Evolutionary conservation across 2,329 filamentous ascomycete species (phyloP).

Genomic region (Aspergillus transmontanensis): DNA sequence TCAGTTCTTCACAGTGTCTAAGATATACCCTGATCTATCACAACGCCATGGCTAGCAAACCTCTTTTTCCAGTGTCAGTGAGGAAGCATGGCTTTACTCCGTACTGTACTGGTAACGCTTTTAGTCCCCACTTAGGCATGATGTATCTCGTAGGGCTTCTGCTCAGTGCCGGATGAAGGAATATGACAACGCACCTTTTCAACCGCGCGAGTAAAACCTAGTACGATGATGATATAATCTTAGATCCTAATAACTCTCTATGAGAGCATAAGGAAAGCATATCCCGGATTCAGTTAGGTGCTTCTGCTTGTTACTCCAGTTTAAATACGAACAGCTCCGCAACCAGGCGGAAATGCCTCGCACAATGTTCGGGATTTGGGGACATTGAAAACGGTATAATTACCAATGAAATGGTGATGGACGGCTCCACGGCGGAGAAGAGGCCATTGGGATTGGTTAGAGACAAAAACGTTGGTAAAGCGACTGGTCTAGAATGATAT

Average conservation of each 20-base stretch:
- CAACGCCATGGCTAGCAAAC: neutral
- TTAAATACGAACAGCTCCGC: neutral
- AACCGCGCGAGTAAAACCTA: neutral
- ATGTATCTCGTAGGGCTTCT: neutral
- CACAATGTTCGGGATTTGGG: neutral
- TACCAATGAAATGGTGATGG: neutral
- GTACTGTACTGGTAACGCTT: neutral
- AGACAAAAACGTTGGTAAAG: neutral
- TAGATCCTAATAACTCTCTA: neutral
- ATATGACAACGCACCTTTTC: neutral
- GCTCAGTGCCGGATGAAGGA: neutral
- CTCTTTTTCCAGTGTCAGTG: neutral
- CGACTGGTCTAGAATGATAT: neutral
- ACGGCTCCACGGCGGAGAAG: neutral
- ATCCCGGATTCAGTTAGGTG: neutral
- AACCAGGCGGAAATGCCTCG: neutral
- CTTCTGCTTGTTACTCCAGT: neutral
- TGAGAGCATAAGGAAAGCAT: neutral
- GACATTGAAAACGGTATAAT: too few species aligned
- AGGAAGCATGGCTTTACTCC: neutral
- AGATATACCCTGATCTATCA: neutral
- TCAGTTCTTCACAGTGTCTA: neutral
- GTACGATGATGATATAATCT: neutral
- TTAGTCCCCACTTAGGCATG: neutral
- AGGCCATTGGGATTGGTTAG: neutral